Base-by-base conservation (phyloP, 176 grass and related monocot genomes). In the Rhynchospora tenuis region DNA sequence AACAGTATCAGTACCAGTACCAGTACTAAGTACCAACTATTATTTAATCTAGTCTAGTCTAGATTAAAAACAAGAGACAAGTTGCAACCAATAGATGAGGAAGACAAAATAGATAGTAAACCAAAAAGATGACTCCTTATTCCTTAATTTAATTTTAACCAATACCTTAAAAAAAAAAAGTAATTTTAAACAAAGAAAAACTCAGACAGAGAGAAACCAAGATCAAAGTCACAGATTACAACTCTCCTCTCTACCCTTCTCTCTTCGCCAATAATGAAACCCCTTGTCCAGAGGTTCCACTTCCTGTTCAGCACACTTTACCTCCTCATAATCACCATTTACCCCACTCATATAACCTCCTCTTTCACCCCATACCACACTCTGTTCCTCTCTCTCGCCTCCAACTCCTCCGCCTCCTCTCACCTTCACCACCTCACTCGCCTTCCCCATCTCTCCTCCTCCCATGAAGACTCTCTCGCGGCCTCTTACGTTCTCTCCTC, bases 401-500 rank as follows among this genome's bases (percentile, higher is more conserved):
- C 89, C 87, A 98, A 98, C 86, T 84, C 91, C 73, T 94, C 90
- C 79, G 89, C 92, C 74, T 91, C 92, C 6, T 59, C 81, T 3
- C 95, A 98, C 84, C 91, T 91, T 58, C 84, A 52, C 79, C 92
- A 80, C 26, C 90, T 98, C 86, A 98, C 95, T 75, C 58, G 47
- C 57, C 87, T 87, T n/a, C 95, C 92, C 11, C 95, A 98, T 79
- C 56, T 93, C 50, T 90, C 91, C 57, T 93, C 91, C 73, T 76
- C 84, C 75, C 20, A 26, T 17, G 88, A 84, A 78, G 91, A 94
- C 79, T 75, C 92, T 20, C 11, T n/a, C 47, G 88, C 78, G 23
- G 91, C 89, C 2, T 76, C 71, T 8, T 86, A 94, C 43, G 89
- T 95, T 76, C 68, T 47, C 63, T 31, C 91, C 15, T 82, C 92